Evolutionary conservation across 2,329 filamentous ascomycete genomes (phyloP).

Genomic region (Pestalotiopsis sp.): DNA sequence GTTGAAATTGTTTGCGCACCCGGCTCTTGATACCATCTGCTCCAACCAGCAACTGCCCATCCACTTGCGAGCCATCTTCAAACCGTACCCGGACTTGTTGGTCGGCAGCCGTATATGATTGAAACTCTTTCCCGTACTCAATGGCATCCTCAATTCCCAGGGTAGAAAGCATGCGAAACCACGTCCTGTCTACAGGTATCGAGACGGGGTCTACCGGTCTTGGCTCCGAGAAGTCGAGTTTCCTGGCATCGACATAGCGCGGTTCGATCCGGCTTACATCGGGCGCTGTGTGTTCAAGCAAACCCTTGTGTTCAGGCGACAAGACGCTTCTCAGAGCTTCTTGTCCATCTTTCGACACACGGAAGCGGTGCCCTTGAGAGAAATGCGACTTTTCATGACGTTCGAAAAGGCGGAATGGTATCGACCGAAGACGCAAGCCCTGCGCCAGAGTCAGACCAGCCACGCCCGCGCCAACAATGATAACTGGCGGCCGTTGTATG

Average conservation of each 20-base stretch:
- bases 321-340: constrained; percentile 25
- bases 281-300: constrained; percentile 23
- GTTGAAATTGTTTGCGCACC: constrained; percentile 31
- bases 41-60: constrained; percentile 29
- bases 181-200: constrained; percentile 30
- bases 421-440: constrained; percentile 28
- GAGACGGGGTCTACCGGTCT: constrained; percentile 17
- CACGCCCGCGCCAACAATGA: constrained; percentile 44
- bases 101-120: constrained; percentile 17
- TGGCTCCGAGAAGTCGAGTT: constrained; percentile 22
- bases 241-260: constrained; percentile 27
- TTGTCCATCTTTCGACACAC: constrained; percentile 26
- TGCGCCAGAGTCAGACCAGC: constrained; percentile 41
- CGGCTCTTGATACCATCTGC: constrained; percentile 31
- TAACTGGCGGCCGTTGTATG: constrained; percentile 26
- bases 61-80: constrained; percentile 25
- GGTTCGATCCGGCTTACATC: constrained; percentile 20
- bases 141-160: constrained; percentile 27
- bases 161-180: constrained; percentile 29
- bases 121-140: constrained; percentile 31
- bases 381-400: constrained; percentile 21
- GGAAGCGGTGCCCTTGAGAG: constrained; percentile 31
- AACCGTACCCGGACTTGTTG: constrained; percentile 22
- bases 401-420: constrained; percentile 32
- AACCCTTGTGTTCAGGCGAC: constrained; percentile 21